Percentiles rank a stretch among this genome's conserved stretches.
phyloP scores from a whole-genome alignment of 73 alveolate species.

The Symbiodinium natans region DNA sequence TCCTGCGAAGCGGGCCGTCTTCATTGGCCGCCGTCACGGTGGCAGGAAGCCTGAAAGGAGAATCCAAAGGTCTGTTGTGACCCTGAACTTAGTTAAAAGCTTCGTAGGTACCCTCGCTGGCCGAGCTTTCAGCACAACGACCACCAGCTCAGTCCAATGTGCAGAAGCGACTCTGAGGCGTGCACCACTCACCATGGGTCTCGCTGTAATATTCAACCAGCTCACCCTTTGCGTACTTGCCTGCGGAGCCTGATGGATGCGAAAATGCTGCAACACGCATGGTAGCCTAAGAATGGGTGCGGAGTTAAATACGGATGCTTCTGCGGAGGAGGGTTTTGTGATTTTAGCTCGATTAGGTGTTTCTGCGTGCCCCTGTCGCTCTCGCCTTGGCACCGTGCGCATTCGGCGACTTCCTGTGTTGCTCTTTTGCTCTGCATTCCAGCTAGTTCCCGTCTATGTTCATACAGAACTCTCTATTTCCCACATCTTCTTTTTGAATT shows the following conservation, averaged over 20 bases:
- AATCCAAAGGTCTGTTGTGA: neutral
- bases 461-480: no score
- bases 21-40: constrained; percentile 75
- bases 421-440: no score
- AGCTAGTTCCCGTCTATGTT: no score
- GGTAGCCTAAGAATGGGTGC: neutral
- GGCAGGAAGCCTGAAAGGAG: constrained; percentile 49
- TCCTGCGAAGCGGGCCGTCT: constrained; percentile 41
- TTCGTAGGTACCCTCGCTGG: no score
- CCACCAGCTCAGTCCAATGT: neutral
- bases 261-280: neutral
- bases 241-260: constrained; percentile 21
- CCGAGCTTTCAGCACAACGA: neutral
- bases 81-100: neutral
- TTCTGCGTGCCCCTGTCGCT: no score
- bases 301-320: neutral
- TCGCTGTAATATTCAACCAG: constrained; percentile 90
- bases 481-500: no score
- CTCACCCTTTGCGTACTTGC: constrained; percentile 79
- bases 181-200: constrained; percentile 76
- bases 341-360: no score
- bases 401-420: no score
- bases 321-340: no score
- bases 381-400: no score
- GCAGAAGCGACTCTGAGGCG: neutral